phyloP scores from a whole-genome alignment of 2,329 filamentous ascomycete species.

The Aspergillus costaricaensis region DNA sequence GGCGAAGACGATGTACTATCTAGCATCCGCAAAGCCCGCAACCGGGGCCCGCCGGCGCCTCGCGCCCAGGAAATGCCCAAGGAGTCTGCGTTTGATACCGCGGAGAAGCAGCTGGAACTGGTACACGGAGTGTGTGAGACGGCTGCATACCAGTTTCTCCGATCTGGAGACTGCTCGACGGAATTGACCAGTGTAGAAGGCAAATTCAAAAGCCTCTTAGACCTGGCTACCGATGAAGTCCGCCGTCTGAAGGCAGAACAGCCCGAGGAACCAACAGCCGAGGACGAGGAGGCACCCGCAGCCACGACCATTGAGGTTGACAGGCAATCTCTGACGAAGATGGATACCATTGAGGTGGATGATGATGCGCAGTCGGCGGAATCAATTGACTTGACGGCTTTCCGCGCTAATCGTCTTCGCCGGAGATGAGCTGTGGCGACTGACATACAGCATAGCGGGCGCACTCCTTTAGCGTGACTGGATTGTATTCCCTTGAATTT shows the following conservation, averaged over 20 bases:
- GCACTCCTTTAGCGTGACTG: conserved; percentile 4
- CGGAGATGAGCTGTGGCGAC: background rate
- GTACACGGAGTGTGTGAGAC: conserved; percentile 81
- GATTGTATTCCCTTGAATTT: background rate
- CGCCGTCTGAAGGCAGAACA: conserved; percentile 58
- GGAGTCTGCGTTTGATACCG: conserved; percentile 67
- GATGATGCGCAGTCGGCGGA: conserved; percentile 20
- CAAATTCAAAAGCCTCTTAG: conserved; percentile 65
- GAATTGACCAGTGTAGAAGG: conserved; percentile 71
- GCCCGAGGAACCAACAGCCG: conserved; percentile 24
- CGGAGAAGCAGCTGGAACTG: conserved; percentile 77
- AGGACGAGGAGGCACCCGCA: conserved; percentile 16
- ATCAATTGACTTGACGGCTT: conserved; percentile 22
- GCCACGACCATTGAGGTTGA: conserved; percentile 8
- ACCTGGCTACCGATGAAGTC: conserved; percentile 62
- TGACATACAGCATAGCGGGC: conserved; percentile 2
- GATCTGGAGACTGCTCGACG: conserved; percentile 78
- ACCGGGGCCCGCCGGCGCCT: conserved; percentile 13
- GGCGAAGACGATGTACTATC: conserved; percentile 19
- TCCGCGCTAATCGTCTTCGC: conserved; percentile 20
- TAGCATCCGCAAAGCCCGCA: conserved; percentile 32
- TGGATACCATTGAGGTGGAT: conserved; percentile 22
- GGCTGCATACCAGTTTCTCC: conserved; percentile 85
- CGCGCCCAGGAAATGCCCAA: conserved; percentile 56
- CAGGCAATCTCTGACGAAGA: conserved; percentile 5